These are phyloP conservation scores for Paraphaeosphaeria sporulosa DNA, from an alignment of 2,329 filamentous ascomycete genomes.

Conservation along the genomic window DNA sequence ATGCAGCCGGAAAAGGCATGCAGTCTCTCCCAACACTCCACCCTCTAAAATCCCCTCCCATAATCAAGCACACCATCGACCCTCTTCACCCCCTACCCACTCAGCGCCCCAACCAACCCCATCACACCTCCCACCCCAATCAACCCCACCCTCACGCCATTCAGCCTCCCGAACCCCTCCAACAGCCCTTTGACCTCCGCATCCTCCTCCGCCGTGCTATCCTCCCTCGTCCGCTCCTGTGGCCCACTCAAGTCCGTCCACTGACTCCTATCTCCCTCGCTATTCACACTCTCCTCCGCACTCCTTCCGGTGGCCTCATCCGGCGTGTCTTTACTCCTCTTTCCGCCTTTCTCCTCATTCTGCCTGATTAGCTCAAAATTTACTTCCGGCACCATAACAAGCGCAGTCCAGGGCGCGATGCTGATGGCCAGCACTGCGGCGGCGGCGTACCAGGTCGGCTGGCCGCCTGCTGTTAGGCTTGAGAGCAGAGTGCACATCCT, in stretches of 20 bases:
- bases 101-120: slow-evolving; percentile 28
- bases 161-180: slow-evolving; percentile 31
- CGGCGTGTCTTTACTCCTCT: slow-evolving; percentile 18
- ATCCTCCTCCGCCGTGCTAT: slow-evolving; percentile 26
- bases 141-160: slow-evolving; percentile 31
- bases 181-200: slow-evolving; percentile 28
- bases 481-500: slow-evolving; percentile 3
- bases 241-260: slow-evolving; percentile 38
- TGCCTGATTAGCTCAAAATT: slow-evolving; percentile 33
- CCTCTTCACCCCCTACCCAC: no score
- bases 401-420: slow-evolving; percentile 28
- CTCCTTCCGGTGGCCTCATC: slow-evolving; percentile 13
- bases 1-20: no score
- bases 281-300: slow-evolving; percentile 30
- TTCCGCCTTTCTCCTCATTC: slow-evolving; percentile 32
- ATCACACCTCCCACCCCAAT: slow-evolving; percentile 35
- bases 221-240: slow-evolving; percentile 23
- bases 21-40: no score
- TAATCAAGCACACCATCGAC: no score
- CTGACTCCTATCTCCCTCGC: slow-evolving; percentile 34
- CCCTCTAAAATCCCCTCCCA: no score
- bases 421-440: slow-evolving; percentile 29
- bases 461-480: slow-evolving; percentile 14
- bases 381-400: slow-evolving; percentile 27
- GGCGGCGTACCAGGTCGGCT: slow-evolving; percentile 18